A percentile compares a stretch with the other conserved stretches of the same genome.
These are phyloP conservation scores for Ophiostoma pallidulum DNA, from an alignment of 2,329 filamentous ascomycete genomes.

Conservation along the genomic window DNA sequence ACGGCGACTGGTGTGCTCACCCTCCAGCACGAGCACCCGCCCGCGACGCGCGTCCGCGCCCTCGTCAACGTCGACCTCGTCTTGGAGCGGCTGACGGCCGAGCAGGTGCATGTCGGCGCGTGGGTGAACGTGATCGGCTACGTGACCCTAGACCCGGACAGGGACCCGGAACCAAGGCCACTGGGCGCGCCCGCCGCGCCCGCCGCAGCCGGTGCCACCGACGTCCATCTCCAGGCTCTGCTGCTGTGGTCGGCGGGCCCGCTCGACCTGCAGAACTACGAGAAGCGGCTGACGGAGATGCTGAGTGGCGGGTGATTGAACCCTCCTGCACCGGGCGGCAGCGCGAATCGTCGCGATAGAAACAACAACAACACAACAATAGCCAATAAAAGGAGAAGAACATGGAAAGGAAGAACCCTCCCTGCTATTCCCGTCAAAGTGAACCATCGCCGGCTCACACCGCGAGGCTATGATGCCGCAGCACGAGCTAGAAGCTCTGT, in stretches of 20 bases:
- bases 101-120: conserved; percentile 61
- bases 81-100: conserved; percentile 52
- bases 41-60: conserved; percentile 35
- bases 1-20: conserved; percentile 49
- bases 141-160: no score
- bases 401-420: no score
- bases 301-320: neutral
- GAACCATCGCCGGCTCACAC: no score
- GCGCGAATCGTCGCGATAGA: no score
- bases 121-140: conserved; percentile 91
- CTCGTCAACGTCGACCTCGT: conserved; percentile 64
- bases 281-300: conserved; percentile 39
- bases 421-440: no score
- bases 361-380: no score
- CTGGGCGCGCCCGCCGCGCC: neutral
- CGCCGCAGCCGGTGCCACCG: conserved; percentile 5
- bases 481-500: no score
- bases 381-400: no score
- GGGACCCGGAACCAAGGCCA: no score
- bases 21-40: conserved; percentile 59
- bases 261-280: conserved; percentile 62
- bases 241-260: conserved; percentile 69
- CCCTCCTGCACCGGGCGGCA: no score
- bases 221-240: conserved; percentile 57
- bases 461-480: no score